phyloP scores from a whole-genome alignment of 208 protist species.

The Leishmania tarentolae region DNA sequence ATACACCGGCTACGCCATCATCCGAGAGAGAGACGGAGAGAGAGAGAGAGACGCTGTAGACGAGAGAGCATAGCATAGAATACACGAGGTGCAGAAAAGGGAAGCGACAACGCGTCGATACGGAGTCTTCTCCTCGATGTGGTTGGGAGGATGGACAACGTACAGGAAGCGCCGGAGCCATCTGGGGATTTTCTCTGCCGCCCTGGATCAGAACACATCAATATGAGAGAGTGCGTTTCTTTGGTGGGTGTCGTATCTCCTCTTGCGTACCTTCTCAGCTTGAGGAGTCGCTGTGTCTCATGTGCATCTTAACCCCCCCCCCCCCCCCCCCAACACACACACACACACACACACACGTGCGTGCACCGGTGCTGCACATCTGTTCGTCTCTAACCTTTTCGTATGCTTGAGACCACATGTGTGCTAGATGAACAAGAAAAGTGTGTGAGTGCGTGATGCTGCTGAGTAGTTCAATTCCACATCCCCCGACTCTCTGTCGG shows the following conservation, averaged over 20 bases:
- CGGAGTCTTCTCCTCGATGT: neutral
- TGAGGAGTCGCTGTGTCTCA: neutral
- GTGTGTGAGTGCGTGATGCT: neutral
- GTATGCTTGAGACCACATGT: neutral
- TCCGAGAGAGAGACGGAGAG: neutral
- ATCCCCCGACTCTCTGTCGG: neutral
- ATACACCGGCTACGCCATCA: neutral
- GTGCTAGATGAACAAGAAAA: neutral
- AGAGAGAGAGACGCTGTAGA: neutral
- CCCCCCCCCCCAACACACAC: too few relatives aligned
- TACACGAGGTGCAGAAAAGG: neutral
- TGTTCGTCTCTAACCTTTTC: neutral
- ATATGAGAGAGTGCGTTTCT: neutral
- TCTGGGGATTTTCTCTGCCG: neutral
- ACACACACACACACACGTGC: neutral
- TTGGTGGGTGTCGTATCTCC: neutral
- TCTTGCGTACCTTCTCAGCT: neutral
- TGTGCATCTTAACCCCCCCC: neutral
- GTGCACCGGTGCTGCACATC: neutral
- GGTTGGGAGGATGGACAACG: neutral
- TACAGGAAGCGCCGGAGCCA: neutral
- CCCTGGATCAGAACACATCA: neutral
- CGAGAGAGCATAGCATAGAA: neutral
- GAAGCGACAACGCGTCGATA: neutral
- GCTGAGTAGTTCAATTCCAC: neutral